Evolutionary conservation across 2,329 filamentous ascomycete genomes (phyloP), one percentile per base, ranked within the genome.

Genomic region (Phyllosticta citrichinensis): DNA sequence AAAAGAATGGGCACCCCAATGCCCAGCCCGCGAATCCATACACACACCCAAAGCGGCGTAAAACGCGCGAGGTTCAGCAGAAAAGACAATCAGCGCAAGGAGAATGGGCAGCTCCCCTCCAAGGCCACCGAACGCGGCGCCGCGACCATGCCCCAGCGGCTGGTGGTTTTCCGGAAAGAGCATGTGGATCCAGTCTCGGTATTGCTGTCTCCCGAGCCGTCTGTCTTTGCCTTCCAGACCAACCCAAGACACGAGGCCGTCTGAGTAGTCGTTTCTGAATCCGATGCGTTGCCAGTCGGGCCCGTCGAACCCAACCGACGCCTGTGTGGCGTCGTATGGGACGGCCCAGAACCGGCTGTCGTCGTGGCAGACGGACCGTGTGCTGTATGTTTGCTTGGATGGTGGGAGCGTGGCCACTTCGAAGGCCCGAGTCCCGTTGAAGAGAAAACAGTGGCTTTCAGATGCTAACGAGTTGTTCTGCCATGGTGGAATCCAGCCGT

Each of bases 91-190:
- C 1, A 74, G 61, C 1, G 66, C 70, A 0, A 74, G 63, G 51
- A 74, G 68, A 8, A 74, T 68, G 0, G 70, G 63, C 1, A 74
- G 57, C 2, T 74, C 71, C 5, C 72, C 71, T 12, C 54, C 67
- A 2, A 74, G 55, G 0, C 66, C 69, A 9, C 70, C 70, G 22
- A 65, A 65, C 9, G 24, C 35, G 2, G 10, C 8, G 33, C 54
- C 25, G 3, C 2, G 6, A 2, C 40, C 33, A 6, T n/a, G 55
- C 8, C 22, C 19, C 10, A 20, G 4, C 2, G 55, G 55, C 6
- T 57, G 59, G 24, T 57, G 55, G 47, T 57, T 61, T 12, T 61
- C 59, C 1, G 55, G 55, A 22, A 61, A 54, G 6, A 61, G 55
- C 27, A 56, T 30, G 10, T 25, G 55, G 12, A 33, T 25, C 59